Evolutionary conservation across 495 filamentous ascomycete species (phyloP).

Genomic region (Xylaria castorea): DNA sequence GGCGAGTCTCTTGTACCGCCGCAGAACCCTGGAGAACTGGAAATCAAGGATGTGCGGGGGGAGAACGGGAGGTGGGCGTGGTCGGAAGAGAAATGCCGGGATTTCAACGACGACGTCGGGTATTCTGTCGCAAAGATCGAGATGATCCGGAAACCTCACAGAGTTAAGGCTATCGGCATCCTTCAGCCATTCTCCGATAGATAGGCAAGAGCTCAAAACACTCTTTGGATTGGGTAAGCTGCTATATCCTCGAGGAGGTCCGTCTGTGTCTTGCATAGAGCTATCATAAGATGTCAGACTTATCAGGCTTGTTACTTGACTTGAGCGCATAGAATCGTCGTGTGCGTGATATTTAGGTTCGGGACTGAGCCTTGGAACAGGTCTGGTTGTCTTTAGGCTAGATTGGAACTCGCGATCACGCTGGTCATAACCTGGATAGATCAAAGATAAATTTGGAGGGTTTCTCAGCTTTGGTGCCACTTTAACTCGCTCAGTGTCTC

Average conservation of each 20-base stretch:
- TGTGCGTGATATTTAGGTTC: neutral
- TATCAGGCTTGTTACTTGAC: no score
- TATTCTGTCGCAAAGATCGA: neutral
- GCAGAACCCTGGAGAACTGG: neutral
- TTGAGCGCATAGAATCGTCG: neutral
- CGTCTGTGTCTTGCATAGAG: neutral
- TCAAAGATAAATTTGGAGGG: no score
- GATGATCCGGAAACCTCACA: neutral
- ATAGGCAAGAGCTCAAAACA: neutral
- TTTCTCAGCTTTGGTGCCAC: neutral
- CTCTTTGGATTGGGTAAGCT: neutral
- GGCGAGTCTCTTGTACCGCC: slow-evolving; percentile 15
- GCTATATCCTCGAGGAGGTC: neutral
- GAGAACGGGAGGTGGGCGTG: neutral
- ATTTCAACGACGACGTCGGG: neutral
- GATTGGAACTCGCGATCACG: neutral
- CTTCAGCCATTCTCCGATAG: neutral
- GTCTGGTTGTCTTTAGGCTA: neutral
- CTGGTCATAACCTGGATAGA: neutral
- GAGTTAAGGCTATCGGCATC: slow-evolving; percentile 8
- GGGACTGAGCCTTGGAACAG: neutral
- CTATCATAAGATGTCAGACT: neutral
- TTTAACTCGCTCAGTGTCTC: neutral
- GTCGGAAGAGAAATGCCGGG: neutral
- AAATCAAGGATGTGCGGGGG: neutral